Conservation (phyloP, 345 rosid genomes). For the Sapria himalayana region DNA sequence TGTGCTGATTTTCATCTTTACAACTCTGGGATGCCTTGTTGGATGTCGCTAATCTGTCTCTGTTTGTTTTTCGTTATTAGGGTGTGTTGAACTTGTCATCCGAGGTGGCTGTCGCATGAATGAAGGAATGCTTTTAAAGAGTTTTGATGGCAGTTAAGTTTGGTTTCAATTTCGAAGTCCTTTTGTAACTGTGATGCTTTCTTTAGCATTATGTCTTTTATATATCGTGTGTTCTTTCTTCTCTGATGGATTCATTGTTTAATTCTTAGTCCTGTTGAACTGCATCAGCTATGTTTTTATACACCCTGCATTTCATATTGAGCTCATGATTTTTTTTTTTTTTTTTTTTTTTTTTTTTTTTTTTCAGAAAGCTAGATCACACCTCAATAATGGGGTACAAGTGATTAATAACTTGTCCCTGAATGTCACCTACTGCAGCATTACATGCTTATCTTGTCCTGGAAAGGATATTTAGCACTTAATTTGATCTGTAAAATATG, state of each 20-base stretch:
- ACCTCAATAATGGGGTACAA: too few relatives aligned
- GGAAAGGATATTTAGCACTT: too few relatives aligned
- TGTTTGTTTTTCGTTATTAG: constrained; percentile 17
- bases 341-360: too few relatives aligned
- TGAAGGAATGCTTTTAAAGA: constrained; percentile 28
- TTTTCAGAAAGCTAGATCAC: too few relatives aligned
- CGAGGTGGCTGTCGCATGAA: constrained; percentile 30
- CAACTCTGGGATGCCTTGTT: constrained; percentile 14
- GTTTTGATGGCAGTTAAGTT: constrained; percentile 46
- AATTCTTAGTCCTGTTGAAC: constrained; percentile 1
- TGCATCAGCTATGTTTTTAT: neutral
- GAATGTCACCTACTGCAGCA: too few relatives aligned
- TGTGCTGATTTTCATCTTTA: constrained; percentile 16
- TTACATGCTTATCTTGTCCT: too few relatives aligned
- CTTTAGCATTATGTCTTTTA: constrained; percentile 7
- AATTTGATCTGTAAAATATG: too few relatives aligned
- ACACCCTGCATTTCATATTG: neutral
- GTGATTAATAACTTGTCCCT: too few relatives aligned
- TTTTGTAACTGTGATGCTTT: constrained; percentile 10
- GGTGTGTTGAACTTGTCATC: constrained; percentile 24
- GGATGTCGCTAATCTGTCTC: constrained; percentile 16
- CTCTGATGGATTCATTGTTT: neutral
- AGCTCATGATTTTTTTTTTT: neutral
- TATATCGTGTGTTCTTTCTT: constrained; percentile 7
- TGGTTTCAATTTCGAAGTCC: constrained; percentile 17